Evolutionary conservation across 2,329 filamentous ascomycete genomes (phyloP).

Genomic region (Aspergillus piperis): DNA sequence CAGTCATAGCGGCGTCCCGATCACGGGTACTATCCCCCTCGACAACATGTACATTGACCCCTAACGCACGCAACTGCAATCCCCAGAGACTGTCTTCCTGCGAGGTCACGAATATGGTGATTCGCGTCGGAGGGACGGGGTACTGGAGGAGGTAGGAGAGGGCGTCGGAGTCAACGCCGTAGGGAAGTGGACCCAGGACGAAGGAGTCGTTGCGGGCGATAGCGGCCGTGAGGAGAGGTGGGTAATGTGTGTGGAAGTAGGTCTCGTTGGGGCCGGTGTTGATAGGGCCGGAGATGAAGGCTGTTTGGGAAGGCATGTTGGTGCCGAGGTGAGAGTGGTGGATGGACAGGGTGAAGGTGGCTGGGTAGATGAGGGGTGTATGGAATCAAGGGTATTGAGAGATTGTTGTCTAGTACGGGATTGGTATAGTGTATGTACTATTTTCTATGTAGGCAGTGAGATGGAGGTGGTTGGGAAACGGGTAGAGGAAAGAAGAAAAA

Average conservation of each 20-base stretch:
- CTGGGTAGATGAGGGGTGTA: too few species aligned
- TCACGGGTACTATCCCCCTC: conserved; percentile 23
- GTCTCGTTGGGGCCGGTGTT: conserved; percentile 23
- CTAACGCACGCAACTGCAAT: conserved; percentile 11
- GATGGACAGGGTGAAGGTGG: too few species aligned
- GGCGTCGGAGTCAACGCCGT: conserved; percentile 31
- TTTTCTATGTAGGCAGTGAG: too few species aligned
- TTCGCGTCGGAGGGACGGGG: conserved; percentile 16
- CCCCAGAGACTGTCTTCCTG: conserved; percentile 27
- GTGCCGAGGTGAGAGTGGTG: too few species aligned
- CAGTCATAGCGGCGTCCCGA: conserved; percentile 37
- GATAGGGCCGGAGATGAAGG: conserved; percentile 39
- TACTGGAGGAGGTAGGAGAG: conserved; percentile 10
- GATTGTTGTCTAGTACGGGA: too few species aligned
- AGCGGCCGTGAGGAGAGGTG: conserved; percentile 21
- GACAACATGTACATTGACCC: conserved; percentile 22
- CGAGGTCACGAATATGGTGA: conserved; percentile 28
- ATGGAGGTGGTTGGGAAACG: too few species aligned
- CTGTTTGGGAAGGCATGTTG: conserved; percentile 10
- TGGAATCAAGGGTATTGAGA: too few species aligned
- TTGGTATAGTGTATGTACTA: too few species aligned
- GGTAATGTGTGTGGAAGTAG: conserved; percentile 37
- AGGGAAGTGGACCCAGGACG: conserved; percentile 25
- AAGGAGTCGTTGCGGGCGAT: conserved; percentile 25
- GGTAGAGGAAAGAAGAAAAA: too few species aligned